Evolutionary conservation across 169 alveolate genomes (phyloP).

Genomic region (Plasmodium gonderi): DNA sequence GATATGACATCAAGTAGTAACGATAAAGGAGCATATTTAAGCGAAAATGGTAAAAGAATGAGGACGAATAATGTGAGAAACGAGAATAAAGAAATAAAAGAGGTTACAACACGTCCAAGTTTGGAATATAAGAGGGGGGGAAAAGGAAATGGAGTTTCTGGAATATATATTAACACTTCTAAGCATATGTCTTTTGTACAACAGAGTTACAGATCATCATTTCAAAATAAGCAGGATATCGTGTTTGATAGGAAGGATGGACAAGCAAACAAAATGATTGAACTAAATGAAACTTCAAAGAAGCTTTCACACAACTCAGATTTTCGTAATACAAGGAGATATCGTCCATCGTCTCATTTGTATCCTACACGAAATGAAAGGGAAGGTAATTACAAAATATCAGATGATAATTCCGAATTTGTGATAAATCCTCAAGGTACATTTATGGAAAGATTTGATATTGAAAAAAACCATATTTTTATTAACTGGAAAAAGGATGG

Average conservation of each 20-base stretch:
- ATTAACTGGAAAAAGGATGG: conserved; percentile 67
- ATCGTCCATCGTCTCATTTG: not conserved
- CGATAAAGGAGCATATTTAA: not conserved
- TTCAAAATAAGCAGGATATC: not conserved
- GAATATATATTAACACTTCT: not conserved
- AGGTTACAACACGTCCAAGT: not conserved
- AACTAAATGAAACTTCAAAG: not conserved
- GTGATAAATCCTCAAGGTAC: conserved; percentile 18
- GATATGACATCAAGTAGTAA: not conserved
- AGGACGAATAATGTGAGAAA: not conserved
- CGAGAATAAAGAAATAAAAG: not conserved
- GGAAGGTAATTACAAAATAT: not conserved
- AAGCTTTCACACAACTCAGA: not conserved
- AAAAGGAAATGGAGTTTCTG: not conserved
- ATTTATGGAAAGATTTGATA: conserved; percentile 68
- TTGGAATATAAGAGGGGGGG: not conserved
- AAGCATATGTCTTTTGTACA: not conserved
- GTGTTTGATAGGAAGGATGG: not conserved
- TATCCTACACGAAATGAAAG: too few relatives aligned
- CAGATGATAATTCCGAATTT: not conserved
- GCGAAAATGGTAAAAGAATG: not conserved
- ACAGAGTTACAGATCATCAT: not conserved
- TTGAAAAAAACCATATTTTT: conserved; percentile 21
- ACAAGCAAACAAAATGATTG: not conserved
- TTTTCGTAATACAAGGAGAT: not conserved